Percentiles rank a stretch among this genome's conserved stretches.
phyloP scores from a whole-genome alignment of 2,329 filamentous ascomycete species.

The Albifimbria verrucaria region DNA sequence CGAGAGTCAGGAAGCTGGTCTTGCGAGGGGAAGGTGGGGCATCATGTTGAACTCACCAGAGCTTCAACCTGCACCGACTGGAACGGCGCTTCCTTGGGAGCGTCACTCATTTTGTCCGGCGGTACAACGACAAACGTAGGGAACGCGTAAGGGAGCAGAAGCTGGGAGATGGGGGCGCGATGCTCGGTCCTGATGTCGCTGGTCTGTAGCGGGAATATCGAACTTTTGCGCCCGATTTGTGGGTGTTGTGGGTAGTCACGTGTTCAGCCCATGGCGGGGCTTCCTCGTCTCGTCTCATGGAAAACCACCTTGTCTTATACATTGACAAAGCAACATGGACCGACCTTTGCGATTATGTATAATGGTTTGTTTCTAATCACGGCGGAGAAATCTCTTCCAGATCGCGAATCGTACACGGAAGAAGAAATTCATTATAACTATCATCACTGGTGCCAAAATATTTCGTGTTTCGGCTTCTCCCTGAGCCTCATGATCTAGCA shows the following conservation, averaged over 20 bases:
- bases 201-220: constrained; percentile 36
- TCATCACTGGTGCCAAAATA: too few relatives aligned
- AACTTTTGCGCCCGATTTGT: constrained; percentile 42
- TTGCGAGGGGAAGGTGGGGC: constrained; percentile 31
- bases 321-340: too few relatives aligned
- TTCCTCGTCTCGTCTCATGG: too few relatives aligned
- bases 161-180: constrained; percentile 22
- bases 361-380: too few relatives aligned
- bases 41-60: constrained; percentile 60
- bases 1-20: constrained; percentile 17
- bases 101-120: constrained; percentile 53
- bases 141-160: constrained; percentile 15
- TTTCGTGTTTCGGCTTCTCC: too few relatives aligned
- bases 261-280: too few relatives aligned
- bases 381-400: too few relatives aligned
- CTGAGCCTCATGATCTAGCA: too few relatives aligned
- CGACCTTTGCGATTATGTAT: too few relatives aligned
- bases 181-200: constrained; percentile 21
- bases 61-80: constrained; percentile 92
- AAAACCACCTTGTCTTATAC: too few relatives aligned
- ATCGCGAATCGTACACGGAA: too few relatives aligned
- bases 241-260: constrained; percentile 40
- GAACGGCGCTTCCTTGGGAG: constrained; percentile 66
- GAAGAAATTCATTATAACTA: too few relatives aligned
- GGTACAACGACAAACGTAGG: constrained; percentile 14